A percentile compares a stretch with the other conserved stretches of the same genome.
phyloP scores from a whole-genome alignment of 179 eudicot genomes.

The Silene noctiflora region DNA sequence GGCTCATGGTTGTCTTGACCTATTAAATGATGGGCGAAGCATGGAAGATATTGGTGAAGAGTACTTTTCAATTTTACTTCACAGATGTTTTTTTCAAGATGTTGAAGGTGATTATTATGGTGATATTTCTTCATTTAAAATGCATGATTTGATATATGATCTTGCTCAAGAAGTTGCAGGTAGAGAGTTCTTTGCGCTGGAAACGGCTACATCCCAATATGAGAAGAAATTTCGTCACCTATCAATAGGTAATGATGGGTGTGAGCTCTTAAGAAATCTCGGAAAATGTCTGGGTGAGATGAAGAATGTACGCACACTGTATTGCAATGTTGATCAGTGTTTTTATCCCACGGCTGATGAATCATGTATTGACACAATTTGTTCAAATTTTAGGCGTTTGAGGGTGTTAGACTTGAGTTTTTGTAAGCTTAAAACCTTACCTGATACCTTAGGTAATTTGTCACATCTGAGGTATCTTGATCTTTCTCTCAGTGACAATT shows the following conservation, averaged over 20 bases:
- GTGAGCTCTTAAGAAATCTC: too few species aligned
- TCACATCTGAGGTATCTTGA: conserved; percentile 22
- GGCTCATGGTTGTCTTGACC: conserved; percentile 15
- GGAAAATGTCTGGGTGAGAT: background rate
- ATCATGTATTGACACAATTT: background rate
- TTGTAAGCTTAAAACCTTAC: background rate
- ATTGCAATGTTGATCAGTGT: too few species aligned
- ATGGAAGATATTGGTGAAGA: conserved; percentile 10
- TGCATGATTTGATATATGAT: conserved; percentile 23
- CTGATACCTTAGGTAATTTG: background rate
- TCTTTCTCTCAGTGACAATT: background rate
- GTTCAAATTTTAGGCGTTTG: background rate
- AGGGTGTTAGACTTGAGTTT: conserved; percentile 5
- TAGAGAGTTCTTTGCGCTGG: background rate
- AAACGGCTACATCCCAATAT: background rate
- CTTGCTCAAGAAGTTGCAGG: conserved; percentile 18
- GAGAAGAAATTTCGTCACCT: conserved; percentile 3
- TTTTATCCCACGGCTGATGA: too few species aligned
- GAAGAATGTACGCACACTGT: conserved; percentile 5
- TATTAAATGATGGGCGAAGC: background rate
- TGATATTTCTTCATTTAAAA: background rate
- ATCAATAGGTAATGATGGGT: background rate
- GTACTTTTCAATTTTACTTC: background rate
- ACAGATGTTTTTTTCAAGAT: conserved; percentile 15
- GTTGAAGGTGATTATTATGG: background rate